Conservation (phyloP, 2,329 filamentous ascomycete species). For the Dactylellina drechsleri region DNA sequence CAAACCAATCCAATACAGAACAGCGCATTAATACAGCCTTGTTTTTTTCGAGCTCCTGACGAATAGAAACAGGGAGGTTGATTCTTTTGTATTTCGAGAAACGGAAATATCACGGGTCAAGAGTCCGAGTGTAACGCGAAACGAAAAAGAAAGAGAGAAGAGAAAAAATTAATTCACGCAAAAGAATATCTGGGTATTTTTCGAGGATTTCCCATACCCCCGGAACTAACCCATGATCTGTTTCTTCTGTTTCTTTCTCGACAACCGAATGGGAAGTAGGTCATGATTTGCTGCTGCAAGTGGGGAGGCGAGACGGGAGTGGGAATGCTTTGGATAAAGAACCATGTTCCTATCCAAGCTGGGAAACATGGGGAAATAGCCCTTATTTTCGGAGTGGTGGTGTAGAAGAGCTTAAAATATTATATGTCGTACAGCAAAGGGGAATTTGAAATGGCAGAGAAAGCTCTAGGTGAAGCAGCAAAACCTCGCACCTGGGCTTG, state of each 20-base stretch:
- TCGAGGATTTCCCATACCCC: not conserved
- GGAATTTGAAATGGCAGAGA: no score
- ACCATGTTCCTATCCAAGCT: slow-evolving; percentile 24
- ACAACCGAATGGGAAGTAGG: slow-evolving; percentile 8
- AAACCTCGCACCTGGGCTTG: no score
- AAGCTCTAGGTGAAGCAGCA: no score
- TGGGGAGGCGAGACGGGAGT: slow-evolving; percentile 5
- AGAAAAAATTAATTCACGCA: slow-evolving; percentile 36
- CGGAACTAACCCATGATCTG: slow-evolving; percentile 13
- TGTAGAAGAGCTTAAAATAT: slow-evolving; percentile 18
- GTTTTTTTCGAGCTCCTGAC: slow-evolving; percentile 19
- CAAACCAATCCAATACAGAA: no score
- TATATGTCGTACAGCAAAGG: slow-evolving; percentile 16
- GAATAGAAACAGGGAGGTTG: slow-evolving; percentile 28
- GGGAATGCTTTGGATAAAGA: slow-evolving; percentile 37
- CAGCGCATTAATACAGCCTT: no score
- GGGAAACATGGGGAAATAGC: slow-evolving; percentile 25
- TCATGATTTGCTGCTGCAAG: not conserved
- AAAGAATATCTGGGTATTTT: slow-evolving; percentile 12
- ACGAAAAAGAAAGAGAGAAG: not conserved
- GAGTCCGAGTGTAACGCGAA: slow-evolving; percentile 16
- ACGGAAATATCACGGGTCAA: not conserved
- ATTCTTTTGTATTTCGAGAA: slow-evolving; percentile 1
- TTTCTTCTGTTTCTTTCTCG: not conserved
- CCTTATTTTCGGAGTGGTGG: not conserved